These are phyloP conservation scores for Ampelomyces quisqualis DNA, from an alignment of 2,329 filamentous ascomycete species.

Conservation along the genomic window DNA sequence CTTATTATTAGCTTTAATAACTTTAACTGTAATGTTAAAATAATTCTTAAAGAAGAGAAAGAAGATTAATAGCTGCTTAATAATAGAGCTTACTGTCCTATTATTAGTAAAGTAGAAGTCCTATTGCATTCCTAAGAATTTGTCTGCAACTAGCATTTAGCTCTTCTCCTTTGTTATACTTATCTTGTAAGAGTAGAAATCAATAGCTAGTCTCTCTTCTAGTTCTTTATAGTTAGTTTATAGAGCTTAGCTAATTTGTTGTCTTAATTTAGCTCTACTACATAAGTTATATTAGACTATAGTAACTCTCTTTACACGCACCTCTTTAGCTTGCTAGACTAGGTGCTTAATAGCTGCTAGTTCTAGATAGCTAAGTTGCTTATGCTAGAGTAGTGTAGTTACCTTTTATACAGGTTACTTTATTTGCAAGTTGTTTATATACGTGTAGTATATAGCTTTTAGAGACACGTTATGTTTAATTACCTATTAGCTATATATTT, in stretches of 20 bases:
- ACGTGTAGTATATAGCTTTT: background rate
- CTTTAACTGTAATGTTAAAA: conserved; percentile 4
- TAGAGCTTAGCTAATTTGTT: conserved; percentile 1
- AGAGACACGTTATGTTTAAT: background rate
- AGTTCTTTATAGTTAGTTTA: background rate
- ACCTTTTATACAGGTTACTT: background rate
- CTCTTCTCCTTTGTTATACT: conserved; percentile 5
- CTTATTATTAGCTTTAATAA: no score
- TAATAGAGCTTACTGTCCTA: conserved; percentile 3
- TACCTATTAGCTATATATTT: conserved; percentile 3
- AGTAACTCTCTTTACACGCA: background rate
- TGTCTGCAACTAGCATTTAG: background rate
- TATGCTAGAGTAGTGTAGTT: background rate
- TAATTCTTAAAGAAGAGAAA: conserved; percentile 1
- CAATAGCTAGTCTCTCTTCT: background rate
- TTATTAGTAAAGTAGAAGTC: conserved; percentile 1
- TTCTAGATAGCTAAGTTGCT: background rate
- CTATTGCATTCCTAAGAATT: background rate
- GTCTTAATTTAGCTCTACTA: background rate
- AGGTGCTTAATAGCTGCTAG: conserved; percentile 1
- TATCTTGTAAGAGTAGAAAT: background rate
- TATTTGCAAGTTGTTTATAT: background rate
- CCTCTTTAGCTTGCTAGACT: conserved; percentile 1
- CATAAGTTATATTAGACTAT: background rate
- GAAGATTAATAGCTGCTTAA: background rate